Conservation (phyloP, 176 grass and related monocot species). For the Oryza longistaminata region DNA sequence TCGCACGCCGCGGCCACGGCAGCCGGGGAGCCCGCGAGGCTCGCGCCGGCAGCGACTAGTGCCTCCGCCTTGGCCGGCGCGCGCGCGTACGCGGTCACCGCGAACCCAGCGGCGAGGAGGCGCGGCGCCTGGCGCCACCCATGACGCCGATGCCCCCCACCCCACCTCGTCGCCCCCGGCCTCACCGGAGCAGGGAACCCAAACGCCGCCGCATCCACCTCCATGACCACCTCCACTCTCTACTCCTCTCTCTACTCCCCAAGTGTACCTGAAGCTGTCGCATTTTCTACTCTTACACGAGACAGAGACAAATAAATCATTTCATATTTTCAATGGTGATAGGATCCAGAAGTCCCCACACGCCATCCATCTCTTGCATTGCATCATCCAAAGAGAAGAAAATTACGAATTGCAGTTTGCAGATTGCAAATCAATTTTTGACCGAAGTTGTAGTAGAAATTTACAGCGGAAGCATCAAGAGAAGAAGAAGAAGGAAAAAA, state of each 20-base stretch:
- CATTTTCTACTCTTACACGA: neutral
- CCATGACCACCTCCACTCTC: conserved; percentile 5
- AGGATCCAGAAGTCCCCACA: neutral
- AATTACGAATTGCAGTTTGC: too few relatives aligned
- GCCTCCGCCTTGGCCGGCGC: conserved; percentile 56
- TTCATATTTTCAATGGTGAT: too few relatives aligned
- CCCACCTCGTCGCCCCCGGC: conserved; percentile 57
- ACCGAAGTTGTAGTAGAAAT: conserved; percentile 1
- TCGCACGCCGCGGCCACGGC: conserved; percentile 52
- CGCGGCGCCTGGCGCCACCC: conserved; percentile 65
- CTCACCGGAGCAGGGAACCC: conserved; percentile 54
- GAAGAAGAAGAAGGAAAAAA: neutral
- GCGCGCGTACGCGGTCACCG: conserved; percentile 62
- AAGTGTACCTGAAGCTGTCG: conserved; percentile 22
- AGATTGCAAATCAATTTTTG: conserved; percentile 1
- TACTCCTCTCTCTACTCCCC: neutral
- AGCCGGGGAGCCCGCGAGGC: conserved; percentile 48
- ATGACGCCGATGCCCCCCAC: conserved; percentile 77
- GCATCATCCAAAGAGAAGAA: neutral
- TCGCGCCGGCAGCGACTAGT: conserved; percentile 47
- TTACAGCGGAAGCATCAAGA: conserved; percentile 7
- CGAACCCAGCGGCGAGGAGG: conserved; percentile 61
- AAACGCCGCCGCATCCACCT: neutral
- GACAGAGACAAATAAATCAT: conserved; percentile 32
- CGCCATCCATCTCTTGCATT: conserved; percentile 6